A percentile compares a stretch with the other conserved stretches of the same genome.
Conservation (phyloP, 768 basidiomycete species). For the Gloeopeniophorella convolvens region DNA sequence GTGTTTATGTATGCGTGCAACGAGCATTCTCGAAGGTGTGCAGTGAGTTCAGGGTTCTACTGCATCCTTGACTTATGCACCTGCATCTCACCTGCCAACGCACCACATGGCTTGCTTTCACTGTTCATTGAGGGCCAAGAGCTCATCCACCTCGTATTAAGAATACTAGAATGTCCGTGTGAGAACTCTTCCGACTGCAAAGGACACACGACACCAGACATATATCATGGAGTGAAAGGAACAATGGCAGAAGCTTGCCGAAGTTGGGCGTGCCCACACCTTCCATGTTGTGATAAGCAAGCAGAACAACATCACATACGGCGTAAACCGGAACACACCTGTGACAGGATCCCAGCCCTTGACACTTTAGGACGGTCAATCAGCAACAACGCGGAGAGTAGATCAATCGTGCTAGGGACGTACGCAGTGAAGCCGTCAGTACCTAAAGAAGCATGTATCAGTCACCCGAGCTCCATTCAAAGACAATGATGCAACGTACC, state of each 20-base stretch:
- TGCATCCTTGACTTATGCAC: too few species aligned
- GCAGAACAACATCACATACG: too few species aligned
- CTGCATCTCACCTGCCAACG: too few species aligned
- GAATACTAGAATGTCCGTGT: too few species aligned
- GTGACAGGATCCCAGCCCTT: constrained; percentile 26
- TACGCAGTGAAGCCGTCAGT: constrained; percentile 25
- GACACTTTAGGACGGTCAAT: constrained; percentile 8
- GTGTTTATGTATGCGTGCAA: too few species aligned
- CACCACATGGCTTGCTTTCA: too few species aligned
- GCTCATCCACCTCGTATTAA: too few species aligned
- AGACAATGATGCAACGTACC: constrained; percentile 8
- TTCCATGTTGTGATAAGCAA: not conserved
- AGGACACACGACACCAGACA: too few species aligned
- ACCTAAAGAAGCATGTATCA: constrained; percentile 1
- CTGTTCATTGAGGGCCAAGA: too few species aligned
- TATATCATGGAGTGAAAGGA: constrained; percentile 25
- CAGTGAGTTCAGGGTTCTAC: too few species aligned
- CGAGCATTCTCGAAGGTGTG: too few species aligned
- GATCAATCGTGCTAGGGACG: not conserved
- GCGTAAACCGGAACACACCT: constrained; percentile 3
- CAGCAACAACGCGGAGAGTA: not conserved
- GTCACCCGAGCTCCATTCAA: not conserved
- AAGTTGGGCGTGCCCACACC: constrained; percentile 28
- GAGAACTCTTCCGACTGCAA: too few species aligned
- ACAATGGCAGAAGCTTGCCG: constrained; percentile 22